Evolutionary conservation across 768 basidiomycete genomes (phyloP).

Genomic region (Termitomyces sp.): DNA sequence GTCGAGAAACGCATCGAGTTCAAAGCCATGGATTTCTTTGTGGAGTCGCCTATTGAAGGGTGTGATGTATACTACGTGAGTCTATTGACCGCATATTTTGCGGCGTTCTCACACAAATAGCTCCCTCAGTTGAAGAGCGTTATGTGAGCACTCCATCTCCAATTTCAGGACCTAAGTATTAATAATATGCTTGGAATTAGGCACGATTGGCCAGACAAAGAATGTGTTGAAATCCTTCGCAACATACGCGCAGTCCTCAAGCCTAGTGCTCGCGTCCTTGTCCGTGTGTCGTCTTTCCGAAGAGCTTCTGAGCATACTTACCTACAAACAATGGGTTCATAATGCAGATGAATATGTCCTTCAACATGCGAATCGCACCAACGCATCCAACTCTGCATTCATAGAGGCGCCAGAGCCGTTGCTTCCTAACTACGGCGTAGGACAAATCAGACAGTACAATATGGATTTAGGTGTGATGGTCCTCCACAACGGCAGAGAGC

Average conservation of each 20-base stretch:
- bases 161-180: not conserved
- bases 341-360: conserved; percentile 36
- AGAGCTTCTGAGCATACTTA: conserved; percentile 29
- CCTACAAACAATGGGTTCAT: not conserved
- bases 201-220: conserved; percentile 42
- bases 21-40: conserved; percentile 37
- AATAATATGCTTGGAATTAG: conserved; percentile 18
- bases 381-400: not conserved
- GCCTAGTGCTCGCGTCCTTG: conserved; percentile 24
- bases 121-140: conserved; percentile 32
- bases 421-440: conserved; percentile 48
- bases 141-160: conserved; percentile 24
- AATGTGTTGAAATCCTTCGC: conserved; percentile 33
- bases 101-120: not conserved
- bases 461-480: conserved; percentile 47
- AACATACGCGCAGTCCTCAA: conserved; percentile 35
- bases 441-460: conserved; percentile 38
- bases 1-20: conserved; percentile 35
- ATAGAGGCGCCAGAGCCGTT: conserved; percentile 35
- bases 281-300: not conserved
- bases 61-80: conserved; percentile 42
- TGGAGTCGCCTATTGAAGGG: conserved; percentile 31
- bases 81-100: not conserved
- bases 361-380: conserved; percentile 19
- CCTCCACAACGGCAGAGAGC: conserved; percentile 42